Base-by-base conservation (phyloP, 164 flowering plant genomes). In the Buxus sempervirens region DNA sequence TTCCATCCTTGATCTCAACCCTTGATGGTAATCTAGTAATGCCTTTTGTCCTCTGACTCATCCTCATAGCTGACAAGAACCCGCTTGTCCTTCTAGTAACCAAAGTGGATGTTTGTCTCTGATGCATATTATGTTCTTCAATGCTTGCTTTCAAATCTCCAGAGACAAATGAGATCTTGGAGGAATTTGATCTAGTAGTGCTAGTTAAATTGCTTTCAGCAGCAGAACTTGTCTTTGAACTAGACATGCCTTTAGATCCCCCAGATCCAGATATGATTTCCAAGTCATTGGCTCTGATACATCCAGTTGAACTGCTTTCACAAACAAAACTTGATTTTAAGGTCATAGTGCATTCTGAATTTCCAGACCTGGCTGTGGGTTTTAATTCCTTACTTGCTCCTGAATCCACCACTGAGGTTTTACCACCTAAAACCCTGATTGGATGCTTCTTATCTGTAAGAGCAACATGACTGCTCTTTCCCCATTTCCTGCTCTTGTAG, bases 21-120 rank as follows among this genome's bases (percentile, higher is more conserved):
- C 86, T 81, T 25, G 82, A 72, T 48, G 92, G 84, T 77, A 75
- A 84, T 63, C 89, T 83, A 57, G 83, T 81, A 69, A 76, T 80
- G 74, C 71, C 71, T 64, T 87, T 87, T 74, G 75, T 87, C 42
- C 84, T 74, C 19, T 84, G 80, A 76, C 76, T 81, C 28, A 62
- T 72, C 76, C 80, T 84, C 38, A 83, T 48, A 21, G 76, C 67
- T 10, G 83, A 80, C 54, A 82, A 58, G n/a, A 86, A 76, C 25
- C 66, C 74, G 76, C 72, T 78, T 64, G 78, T 57, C 0, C 81
- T 16, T 67, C 62, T 66, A 60, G 86, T 74, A 45, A 56, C 76
- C 57, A 77, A 84, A 32, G 70, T 49, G 14, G 22, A n/a, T 22
- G 62, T 69, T 24, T 70, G 75, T 65, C 71, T 64, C 38, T 66